phyloP scores from a whole-genome alignment of 768 basidiomycete species.

The Boletus rubescentipes region DNA sequence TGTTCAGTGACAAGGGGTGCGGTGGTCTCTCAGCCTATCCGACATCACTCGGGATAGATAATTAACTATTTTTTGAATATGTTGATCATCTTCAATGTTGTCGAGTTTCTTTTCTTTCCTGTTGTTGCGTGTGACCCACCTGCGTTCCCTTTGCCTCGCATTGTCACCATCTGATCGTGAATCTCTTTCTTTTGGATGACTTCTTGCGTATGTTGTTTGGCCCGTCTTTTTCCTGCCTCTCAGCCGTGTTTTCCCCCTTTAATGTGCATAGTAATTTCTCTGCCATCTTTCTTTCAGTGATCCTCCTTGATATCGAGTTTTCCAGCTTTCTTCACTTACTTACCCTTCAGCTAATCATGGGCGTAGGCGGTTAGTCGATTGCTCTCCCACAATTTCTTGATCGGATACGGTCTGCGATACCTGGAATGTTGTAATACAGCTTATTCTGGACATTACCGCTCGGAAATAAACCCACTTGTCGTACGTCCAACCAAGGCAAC shows the following conservation, averaged over 20 bases:
- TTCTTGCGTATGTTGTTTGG: conserved; percentile 23
- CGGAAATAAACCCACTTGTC: conserved; percentile 14
- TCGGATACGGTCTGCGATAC: conserved; percentile 35
- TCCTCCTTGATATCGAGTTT: conserved; percentile 16
- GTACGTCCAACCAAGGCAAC: background rate
- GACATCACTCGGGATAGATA: conserved; percentile 24
- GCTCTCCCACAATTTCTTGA: conserved; percentile 20
- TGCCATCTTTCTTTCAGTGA: background rate
- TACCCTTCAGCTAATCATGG: conserved; percentile 26
- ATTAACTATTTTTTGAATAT: conserved; percentile 34
- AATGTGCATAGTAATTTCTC: conserved; percentile 26
- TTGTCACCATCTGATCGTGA: conserved; percentile 7
- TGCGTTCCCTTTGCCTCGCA: conserved; percentile 7
- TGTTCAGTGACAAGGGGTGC: conserved; percentile 16
- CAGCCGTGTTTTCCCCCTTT: conserved; percentile 1
- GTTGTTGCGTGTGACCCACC: conserved; percentile 17
- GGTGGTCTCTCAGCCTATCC: conserved; percentile 3
- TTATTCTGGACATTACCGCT: conserved; percentile 27
- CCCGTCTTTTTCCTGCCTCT: conserved; percentile 7
- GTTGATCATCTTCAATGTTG: conserved; percentile 34
- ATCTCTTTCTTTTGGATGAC: conserved; percentile 16
- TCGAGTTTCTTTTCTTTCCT: conserved; percentile 6
- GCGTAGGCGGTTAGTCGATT: conserved; percentile 16
- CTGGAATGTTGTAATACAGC: conserved; percentile 39
- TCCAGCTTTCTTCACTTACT: conserved; percentile 21